A percentile compares a stretch with the other conserved stretches of the same genome.
Evolutionary conservation across 163 green algal genomes (phyloP).

Genomic region (Coccomyxa subellipsoidea): DNA sequence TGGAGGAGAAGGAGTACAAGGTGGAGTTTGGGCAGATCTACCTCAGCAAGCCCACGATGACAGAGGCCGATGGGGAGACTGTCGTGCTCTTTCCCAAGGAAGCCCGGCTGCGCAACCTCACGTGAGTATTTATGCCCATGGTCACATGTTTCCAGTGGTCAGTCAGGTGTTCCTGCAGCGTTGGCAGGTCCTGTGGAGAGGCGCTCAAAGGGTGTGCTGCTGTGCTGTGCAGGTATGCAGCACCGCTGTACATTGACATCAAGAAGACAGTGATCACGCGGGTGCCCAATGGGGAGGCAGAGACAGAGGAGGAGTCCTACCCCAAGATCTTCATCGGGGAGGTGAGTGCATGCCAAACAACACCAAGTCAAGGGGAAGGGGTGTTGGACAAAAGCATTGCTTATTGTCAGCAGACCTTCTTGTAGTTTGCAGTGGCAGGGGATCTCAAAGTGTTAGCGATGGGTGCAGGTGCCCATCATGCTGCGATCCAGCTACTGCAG

Average conservation of each 20-base stretch:
- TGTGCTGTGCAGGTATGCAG: constrained; percentile 75
- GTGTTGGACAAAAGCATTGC: not conserved
- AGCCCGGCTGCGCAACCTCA: constrained; percentile 93
- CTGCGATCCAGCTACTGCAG: constrained; percentile 91
- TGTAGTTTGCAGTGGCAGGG: too few species aligned
- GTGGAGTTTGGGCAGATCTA: constrained; percentile 96
- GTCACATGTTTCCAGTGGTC: not conserved
- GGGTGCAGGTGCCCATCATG: constrained; percentile 95
- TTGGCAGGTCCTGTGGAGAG: not conserved
- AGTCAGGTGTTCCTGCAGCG: too few species aligned
- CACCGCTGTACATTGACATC: constrained; percentile 94
- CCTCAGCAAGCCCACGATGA: constrained; percentile 88
- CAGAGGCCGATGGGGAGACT: constrained; percentile 90
- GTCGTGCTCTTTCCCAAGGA: constrained; percentile 90
- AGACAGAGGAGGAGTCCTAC: constrained; percentile 54
- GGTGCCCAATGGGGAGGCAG: constrained; percentile 41
- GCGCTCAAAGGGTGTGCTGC: not conserved
- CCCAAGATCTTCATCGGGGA: constrained; percentile 87
- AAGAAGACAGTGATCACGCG: constrained; percentile 64
- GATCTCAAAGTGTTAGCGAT: too few species aligned
- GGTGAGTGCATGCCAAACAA: constrained; percentile 43
- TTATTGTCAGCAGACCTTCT: too few species aligned
- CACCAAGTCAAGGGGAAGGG: too few species aligned
- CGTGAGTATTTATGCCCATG: constrained; percentile 44
- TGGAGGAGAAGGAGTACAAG: constrained; percentile 52